These are phyloP conservation scores for Cucumis variabilis DNA, from an alignment of 331 rosid genomes.

Conservation along the genomic window DNA sequence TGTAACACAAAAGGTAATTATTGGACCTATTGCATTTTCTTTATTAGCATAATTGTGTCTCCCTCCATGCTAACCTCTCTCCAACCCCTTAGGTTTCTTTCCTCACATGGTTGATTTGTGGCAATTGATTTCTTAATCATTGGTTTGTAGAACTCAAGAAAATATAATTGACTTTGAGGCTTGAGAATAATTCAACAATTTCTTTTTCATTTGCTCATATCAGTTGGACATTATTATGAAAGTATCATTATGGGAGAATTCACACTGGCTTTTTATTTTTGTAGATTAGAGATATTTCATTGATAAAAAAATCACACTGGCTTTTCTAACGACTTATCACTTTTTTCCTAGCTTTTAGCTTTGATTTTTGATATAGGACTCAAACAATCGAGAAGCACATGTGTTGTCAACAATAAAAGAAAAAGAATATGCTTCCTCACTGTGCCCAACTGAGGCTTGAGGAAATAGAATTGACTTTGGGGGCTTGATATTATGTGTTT, in stretches of 20 bases:
- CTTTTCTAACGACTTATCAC: conserved; percentile 44
- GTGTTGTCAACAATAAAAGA: conserved; percentile 93
- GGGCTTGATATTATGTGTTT: neutral
- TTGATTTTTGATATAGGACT: conserved; percentile 97
- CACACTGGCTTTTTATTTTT: conserved; percentile 25
- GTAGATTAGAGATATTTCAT: neutral
- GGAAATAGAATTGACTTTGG: conserved; percentile 89
- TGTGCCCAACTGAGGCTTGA: neutral
- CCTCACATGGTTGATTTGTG: neutral
- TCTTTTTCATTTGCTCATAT: neutral
- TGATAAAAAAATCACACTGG: neutral
- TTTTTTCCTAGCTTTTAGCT: conserved; percentile 78
- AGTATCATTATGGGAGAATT: neutral
- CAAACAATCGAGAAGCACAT: conserved; percentile 95
- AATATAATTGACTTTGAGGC: conserved; percentile 83
- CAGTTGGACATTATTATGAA: neutral
- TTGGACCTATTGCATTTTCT: neutral
- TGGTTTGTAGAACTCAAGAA: conserved; percentile 55
- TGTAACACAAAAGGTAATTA: conserved; percentile 59
- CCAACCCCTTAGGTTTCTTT: conserved; percentile 1
- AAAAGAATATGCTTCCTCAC: too few species aligned
- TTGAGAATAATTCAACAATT: conserved; percentile 41
- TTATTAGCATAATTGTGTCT: neutral
- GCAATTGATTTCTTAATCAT: conserved; percentile 29
- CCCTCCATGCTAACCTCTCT: too few species aligned